A percentile compares a stretch with the other conserved stretches of the same genome.
These are phyloP conservation scores for Colletotrichum tamarilloi DNA, from an alignment of 2,329 filamentous ascomycete species.

Conservation along the genomic window DNA sequence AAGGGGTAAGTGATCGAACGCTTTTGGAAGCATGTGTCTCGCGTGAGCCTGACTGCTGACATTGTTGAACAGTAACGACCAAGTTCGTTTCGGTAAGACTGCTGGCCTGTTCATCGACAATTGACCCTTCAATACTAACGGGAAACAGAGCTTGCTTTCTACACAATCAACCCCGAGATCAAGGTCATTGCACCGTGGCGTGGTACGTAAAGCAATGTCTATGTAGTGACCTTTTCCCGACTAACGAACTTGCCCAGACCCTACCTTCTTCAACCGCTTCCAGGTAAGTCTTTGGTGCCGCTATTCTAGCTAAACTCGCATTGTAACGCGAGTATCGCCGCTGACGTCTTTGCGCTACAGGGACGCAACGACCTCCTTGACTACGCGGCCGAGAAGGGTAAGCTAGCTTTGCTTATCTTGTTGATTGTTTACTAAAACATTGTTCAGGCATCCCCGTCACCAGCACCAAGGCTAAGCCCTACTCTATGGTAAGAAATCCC, in stretches of 20 bases:
- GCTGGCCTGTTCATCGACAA: neutral
- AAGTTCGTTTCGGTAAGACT: constrained; percentile 48
- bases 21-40: neutral
- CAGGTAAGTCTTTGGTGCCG: constrained; percentile 43
- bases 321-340: too few species aligned
- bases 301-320: neutral
- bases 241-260: constrained; percentile 59
- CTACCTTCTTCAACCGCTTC: constrained; percentile 77
- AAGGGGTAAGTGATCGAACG: constrained; percentile 10
- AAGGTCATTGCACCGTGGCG: constrained; percentile 78
- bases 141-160: constrained; percentile 45
- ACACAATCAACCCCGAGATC: constrained; percentile 50
- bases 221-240: neutral
- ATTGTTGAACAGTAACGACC: constrained; percentile 39
- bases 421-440: neutral
- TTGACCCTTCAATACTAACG: constrained; percentile 1
- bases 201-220: neutral
- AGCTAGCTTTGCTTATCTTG: fast-evolving
- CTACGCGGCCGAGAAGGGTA: constrained; percentile 70
- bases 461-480: constrained; percentile 73
- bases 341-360: constrained; percentile 35
- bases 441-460: constrained; percentile 71
- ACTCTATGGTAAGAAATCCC: constrained; percentile 66
- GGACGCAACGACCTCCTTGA: constrained; percentile 79
- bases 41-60: neutral